Evolutionary conservation across 2,329 filamentous ascomycete genomes (phyloP).

Genomic region (Podosphaera aphanis): DNA sequence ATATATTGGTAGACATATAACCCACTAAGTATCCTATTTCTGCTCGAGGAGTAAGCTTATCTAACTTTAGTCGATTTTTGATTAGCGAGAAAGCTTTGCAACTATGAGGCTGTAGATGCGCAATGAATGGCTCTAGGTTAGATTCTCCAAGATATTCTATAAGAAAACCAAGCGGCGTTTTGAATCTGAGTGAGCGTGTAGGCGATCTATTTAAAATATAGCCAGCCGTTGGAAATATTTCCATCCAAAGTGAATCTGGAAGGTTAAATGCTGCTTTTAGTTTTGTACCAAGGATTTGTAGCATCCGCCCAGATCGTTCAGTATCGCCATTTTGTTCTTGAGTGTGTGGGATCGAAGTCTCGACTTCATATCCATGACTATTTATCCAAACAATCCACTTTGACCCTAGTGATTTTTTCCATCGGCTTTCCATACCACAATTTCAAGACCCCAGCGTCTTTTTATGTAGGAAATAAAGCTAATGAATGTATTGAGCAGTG

Average conservation of each 20-base stretch:
- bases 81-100: background rate
- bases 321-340: background rate
- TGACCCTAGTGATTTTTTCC: background rate
- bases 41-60: background rate
- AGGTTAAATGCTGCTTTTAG: background rate
- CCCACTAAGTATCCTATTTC: background rate
- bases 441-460: background rate
- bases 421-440: background rate
- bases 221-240: background rate
- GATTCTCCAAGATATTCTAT: background rate
- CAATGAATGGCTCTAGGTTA: background rate
- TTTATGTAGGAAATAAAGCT: background rate
- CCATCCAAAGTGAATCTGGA: background rate
- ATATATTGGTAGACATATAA: background rate
- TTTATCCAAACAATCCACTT: too few relatives aligned
- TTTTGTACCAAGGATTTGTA: background rate
- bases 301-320: background rate
- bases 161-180: background rate
- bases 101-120: background rate
- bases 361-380: too few relatives aligned
- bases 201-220: conserved; percentile 1
- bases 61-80: background rate
- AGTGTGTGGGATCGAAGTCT: background rate
- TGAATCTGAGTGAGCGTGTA: background rate
- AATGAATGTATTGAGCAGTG: background rate